These are phyloP conservation scores for Coemansia sp. DNA, from an alignment of 192 early-diverging fungal genomes.

Conservation along the genomic window DNA sequence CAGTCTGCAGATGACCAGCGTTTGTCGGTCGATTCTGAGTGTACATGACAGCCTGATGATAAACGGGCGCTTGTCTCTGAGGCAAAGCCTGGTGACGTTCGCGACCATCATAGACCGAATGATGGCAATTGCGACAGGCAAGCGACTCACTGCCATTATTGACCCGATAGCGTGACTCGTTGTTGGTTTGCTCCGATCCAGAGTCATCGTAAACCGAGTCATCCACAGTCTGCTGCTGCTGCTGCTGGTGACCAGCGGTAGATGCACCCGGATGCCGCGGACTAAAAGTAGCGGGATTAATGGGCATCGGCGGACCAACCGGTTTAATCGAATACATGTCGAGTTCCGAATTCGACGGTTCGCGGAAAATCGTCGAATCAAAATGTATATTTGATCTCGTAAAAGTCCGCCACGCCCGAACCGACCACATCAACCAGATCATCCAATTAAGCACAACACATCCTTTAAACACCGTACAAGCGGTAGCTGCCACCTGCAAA, in stretches of 20 bases:
- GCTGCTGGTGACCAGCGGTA: not conserved
- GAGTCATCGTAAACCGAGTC: not conserved
- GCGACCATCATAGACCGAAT: not conserved
- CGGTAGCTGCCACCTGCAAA: constrained; percentile 11
- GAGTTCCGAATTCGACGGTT: constrained; percentile 18
- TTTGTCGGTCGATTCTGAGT: not conserved
- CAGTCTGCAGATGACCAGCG: not conserved
- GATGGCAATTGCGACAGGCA: not conserved
- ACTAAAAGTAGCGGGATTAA: constrained; percentile 37
- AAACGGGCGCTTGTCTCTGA: not conserved
- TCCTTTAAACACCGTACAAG: constrained; percentile 38
- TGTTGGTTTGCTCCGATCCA: not conserved
- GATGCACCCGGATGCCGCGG: constrained; percentile 13
- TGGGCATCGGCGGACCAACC: not conserved
- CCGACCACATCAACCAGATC: constrained; percentile 34
- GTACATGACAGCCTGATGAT: constrained; percentile 8
- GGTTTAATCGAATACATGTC: constrained; percentile 20
- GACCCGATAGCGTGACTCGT: not conserved
- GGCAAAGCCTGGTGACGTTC: not conserved
- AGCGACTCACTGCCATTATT: not conserved
- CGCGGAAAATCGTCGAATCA: constrained; percentile 44
- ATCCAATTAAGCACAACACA: constrained; percentile 45
- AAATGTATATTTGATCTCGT: constrained; percentile 38
- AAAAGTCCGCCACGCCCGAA: constrained; percentile 37
- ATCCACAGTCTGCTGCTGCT: not conserved